A percentile compares a stretch with the other conserved stretches of the same genome.
Evolutionary conservation across 2,329 filamentous ascomycete genomes (phyloP).

Genomic region (Diaporthe nobilis): DNA sequence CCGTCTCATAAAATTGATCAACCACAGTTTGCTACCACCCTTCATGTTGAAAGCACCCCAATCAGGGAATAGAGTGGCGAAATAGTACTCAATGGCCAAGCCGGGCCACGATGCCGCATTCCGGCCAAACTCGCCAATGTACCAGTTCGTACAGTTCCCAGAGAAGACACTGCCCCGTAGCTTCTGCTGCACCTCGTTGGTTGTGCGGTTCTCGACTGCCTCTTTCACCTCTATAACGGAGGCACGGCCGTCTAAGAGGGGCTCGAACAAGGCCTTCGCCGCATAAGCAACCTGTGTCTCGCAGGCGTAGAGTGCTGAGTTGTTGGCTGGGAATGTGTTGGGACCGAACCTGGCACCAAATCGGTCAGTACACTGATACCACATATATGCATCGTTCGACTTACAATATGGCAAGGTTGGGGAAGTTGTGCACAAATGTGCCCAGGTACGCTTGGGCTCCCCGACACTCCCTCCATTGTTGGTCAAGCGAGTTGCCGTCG

Average conservation of each 20-base stretch:
- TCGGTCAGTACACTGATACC: too few species aligned
- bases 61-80: background rate
- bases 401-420: conserved; percentile 49
- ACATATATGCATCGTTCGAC: background rate
- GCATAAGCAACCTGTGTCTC: conserved; percentile 44
- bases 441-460: conserved; percentile 51
- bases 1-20: background rate
- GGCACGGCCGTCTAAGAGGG: conserved; percentile 49
- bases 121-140: conserved; percentile 54
- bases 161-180: conserved; percentile 53
- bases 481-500: conserved; percentile 44
- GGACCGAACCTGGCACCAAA: conserved; percentile 42
- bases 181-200: conserved; percentile 50
- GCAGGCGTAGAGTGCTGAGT: conserved; percentile 43
- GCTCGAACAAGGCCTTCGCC: conserved; percentile 44
- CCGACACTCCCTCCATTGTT: conserved; percentile 48
- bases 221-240: conserved; percentile 54
- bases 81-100: conserved; percentile 47
- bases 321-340: conserved; percentile 44
- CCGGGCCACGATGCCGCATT: conserved; percentile 54
- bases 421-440: conserved; percentile 50
- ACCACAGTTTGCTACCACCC: background rate
- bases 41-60: background rate
- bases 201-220: conserved; percentile 50
- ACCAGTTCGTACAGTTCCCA: conserved; percentile 58